These are phyloP conservation scores for Avena sativa DNA, from an alignment of 176 grass and related monocot genomes.

Conservation along the genomic window DNA sequence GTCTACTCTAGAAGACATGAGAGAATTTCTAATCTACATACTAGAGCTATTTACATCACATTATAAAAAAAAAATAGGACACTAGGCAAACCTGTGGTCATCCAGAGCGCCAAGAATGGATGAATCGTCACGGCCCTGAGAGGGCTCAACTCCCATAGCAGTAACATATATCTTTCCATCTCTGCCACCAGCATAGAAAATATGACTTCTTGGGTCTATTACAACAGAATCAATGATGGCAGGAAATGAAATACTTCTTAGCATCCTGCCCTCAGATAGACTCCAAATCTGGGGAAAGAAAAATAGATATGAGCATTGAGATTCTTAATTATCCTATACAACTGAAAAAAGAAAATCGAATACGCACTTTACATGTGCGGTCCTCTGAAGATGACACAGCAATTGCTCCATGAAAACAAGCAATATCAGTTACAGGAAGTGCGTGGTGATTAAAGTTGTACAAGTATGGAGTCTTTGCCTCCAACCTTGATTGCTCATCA, in stretches of 20 bases:
- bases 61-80: slow-evolving; percentile 34
- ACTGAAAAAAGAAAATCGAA: not conserved
- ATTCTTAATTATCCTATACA: slow-evolving; percentile 22
- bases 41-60: slow-evolving; percentile 15
- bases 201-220: slow-evolving; percentile 74
- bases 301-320: slow-evolving; percentile 35
- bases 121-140: slow-evolving; percentile 46
- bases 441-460: slow-evolving; percentile 75
- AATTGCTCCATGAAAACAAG: slow-evolving; percentile 71
- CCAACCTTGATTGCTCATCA: slow-evolving; percentile 64
- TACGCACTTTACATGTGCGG: slow-evolving; percentile 82
- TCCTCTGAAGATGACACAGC: slow-evolving; percentile 84
- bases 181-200: slow-evolving; percentile 88
- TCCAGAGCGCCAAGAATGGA: slow-evolving; percentile 67
- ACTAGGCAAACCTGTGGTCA: slow-evolving; percentile 65
- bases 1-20: not conserved
- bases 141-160: slow-evolving; percentile 70
- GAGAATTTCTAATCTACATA: not conserved
- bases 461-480: slow-evolving; percentile 50
- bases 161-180: slow-evolving; percentile 97
- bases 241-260: slow-evolving; percentile 78
- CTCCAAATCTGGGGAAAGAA: slow-evolving; percentile 72
- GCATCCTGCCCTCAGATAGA: slow-evolving; percentile 67
- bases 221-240: slow-evolving; percentile 57
- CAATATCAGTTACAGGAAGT: slow-evolving; percentile 73